phyloP scores from a whole-genome alignment of 805 yeast species.

The Yamadazyma nakazawae region DNA sequence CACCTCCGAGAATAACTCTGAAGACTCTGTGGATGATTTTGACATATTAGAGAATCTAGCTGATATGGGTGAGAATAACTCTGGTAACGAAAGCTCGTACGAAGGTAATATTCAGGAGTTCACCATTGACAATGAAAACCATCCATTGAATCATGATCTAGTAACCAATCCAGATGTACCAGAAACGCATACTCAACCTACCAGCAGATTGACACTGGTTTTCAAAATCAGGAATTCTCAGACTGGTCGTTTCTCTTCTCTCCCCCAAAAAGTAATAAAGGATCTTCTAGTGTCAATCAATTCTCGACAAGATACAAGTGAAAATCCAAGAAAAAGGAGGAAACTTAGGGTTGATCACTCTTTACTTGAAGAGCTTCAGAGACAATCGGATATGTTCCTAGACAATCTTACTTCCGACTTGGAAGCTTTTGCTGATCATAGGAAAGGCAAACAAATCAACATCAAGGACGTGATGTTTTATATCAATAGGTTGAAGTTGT shows the following conservation, averaged over 20 bases:
- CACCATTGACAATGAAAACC: neutral
- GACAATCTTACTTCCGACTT: conserved; percentile 29
- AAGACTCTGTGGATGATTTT: too few relatives aligned
- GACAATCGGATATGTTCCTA: conserved; percentile 30
- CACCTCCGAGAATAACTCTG: too few relatives aligned
- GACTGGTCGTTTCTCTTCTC: neutral
- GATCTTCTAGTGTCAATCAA: conserved; percentile 15
- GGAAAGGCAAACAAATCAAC: conserved; percentile 21
- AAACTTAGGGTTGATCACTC: conserved; percentile 13
- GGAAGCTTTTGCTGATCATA: conserved; percentile 35
- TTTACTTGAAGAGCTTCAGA: conserved; percentile 20
- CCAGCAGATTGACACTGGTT: neutral
- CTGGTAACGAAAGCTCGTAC: neutral
- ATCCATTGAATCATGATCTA: neutral
- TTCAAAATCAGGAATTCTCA: neutral
- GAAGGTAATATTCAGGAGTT: neutral
- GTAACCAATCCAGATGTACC: neutral
- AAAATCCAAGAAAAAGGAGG: neutral
- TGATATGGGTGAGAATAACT: neutral
- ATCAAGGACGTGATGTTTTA: conserved; percentile 35
- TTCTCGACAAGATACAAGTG: neutral
- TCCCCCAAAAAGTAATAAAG: conserved; percentile 17
- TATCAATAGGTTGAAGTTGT: conserved; percentile 29
- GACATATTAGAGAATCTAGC: neutral
- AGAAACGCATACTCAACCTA: neutral